Percentiles rank a stretch among this genome's conserved stretches.
phyloP scores from a whole-genome alignment of 306 rosid species.

The Prunus kanzakura region DNA sequence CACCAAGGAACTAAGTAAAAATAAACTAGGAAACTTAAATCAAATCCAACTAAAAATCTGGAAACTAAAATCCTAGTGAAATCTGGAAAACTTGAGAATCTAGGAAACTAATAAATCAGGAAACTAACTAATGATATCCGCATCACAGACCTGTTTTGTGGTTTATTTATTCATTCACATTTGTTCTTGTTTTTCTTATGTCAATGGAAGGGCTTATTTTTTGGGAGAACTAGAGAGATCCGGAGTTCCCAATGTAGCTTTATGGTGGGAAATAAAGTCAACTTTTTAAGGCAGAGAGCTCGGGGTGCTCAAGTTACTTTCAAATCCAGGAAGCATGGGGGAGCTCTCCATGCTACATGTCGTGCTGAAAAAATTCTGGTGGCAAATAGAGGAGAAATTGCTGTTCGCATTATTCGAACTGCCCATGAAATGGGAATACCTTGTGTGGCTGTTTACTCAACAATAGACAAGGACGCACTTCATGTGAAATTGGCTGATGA shows the following conservation, averaged over 20 bases:
- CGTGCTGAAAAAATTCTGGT: slow-evolving; percentile 67
- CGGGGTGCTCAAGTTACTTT: slow-evolving; percentile 24
- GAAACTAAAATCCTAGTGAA: too few species aligned
- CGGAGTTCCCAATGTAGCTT: slow-evolving; percentile 73
- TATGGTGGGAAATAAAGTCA: slow-evolving; percentile 47
- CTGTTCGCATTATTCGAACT: slow-evolving; percentile 91
- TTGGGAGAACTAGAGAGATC: slow-evolving; percentile 42
- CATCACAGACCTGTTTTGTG: not conserved
- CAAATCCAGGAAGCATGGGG: slow-evolving; percentile 36
- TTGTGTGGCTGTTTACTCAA: slow-evolving; percentile 97
- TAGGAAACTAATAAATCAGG: too few species aligned
- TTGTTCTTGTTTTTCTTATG: slow-evolving; percentile 4
- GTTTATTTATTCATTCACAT: not conserved
- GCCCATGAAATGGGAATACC: slow-evolving; percentile 98
- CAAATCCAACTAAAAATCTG: too few species aligned
- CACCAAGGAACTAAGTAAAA: too few species aligned
- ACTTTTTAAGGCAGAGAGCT: slow-evolving; percentile 50
- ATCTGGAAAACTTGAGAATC: too few species aligned
- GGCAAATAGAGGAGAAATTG: slow-evolving; percentile 95
- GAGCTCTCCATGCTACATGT: slow-evolving; percentile 52
- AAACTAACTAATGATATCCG: too few species aligned
- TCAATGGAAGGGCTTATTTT: slow-evolving; percentile 53
- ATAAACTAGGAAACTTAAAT: too few species aligned
- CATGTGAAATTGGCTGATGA: slow-evolving; percentile 98
- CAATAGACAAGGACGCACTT: slow-evolving; percentile 91